Base-by-base conservation (phyloP, 1,139 yeast genomes). In the Nadsonia commutata region DNA sequence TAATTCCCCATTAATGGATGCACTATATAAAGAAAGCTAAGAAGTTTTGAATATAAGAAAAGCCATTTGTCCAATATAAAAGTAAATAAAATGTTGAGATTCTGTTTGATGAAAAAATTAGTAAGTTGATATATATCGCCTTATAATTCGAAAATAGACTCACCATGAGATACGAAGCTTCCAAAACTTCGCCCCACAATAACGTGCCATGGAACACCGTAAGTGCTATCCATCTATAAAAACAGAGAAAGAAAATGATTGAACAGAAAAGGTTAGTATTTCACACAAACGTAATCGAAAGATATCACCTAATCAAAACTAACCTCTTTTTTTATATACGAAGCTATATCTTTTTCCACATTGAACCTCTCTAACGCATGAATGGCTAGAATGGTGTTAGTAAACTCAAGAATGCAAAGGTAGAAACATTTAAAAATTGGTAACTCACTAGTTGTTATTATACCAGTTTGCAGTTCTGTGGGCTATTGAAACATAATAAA, bases 171-270 rank as follows among this genome's bases (percentile, higher is more conserved):
- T 20, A 93, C 95, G 58, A 81, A 86, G 44, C 93, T 78, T 3
- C 97, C 97, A 63, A 90, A 90, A 56, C 82, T 82, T 60, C 79
- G 78, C 23, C 98, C 99, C 43, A 86, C 96, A 47, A 90, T 76
- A 23, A 86, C 93, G 60, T 90, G 97, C 98, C 98, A 90, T 20
- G 94, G 78, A 39, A 81, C 75, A 1, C 95, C 95, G 53, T 72
- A 80, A 46, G 63, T 59, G 38, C 67, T 63, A 57, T 80, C 88
- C 52, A 78, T 59, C 52, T 56, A 39, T 9, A 20, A 16, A 11
- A 11, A 36, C 18, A 21, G 19, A 20, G 16, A 18, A 27, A 20
- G 16, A 36, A 22, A 40, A 37, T 16, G 23, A 13, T 16, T 37
- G 39, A 21, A 13, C 21, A 8, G 6, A 16, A 33, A 16, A n/a